Evolutionary conservation across 2,329 filamentous ascomycete genomes (phyloP).

Genomic region (Fusarium sp.): DNA sequence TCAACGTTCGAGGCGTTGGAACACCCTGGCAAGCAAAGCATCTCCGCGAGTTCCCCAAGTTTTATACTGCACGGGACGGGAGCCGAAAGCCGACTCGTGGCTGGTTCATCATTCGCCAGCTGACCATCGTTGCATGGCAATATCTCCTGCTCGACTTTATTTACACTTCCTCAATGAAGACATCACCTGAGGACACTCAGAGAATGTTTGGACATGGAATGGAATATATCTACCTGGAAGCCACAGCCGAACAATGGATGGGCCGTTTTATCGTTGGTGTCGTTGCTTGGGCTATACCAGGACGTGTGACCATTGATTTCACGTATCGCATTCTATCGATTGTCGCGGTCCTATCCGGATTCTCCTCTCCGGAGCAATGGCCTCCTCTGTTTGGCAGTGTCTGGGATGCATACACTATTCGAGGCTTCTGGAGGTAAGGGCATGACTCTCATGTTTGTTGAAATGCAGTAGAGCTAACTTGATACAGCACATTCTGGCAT

Average conservation of each 20-base stretch:
- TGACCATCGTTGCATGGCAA: background rate
- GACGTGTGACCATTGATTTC: background rate
- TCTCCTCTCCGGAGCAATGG: background rate
- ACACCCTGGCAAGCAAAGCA: background rate
- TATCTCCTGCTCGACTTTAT: background rate
- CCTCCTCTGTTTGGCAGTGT: background rate
- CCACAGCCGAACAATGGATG: background rate
- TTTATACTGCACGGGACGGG: background rate
- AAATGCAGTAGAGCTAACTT: background rate
- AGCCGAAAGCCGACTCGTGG: background rate
- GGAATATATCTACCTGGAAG: background rate
- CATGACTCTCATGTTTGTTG: rapidly evolving
- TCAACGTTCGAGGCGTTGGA: background rate
- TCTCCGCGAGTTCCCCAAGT: background rate
- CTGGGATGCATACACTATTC: background rate
- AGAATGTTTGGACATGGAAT: background rate
- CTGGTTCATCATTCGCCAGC: background rate
- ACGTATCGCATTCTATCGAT: background rate
- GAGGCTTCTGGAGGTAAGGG: background rate
- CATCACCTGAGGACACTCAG: background rate
- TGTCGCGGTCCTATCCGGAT: background rate
- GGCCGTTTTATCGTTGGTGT: background rate
- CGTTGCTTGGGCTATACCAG: background rate
- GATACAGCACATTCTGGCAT: background rate
- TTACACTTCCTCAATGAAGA: background rate